Evolutionary conservation across 176 grass and related monocot species (phyloP), one percentile per base, ranked within the genome.

Genomic region (Carex littledalei): DNA sequence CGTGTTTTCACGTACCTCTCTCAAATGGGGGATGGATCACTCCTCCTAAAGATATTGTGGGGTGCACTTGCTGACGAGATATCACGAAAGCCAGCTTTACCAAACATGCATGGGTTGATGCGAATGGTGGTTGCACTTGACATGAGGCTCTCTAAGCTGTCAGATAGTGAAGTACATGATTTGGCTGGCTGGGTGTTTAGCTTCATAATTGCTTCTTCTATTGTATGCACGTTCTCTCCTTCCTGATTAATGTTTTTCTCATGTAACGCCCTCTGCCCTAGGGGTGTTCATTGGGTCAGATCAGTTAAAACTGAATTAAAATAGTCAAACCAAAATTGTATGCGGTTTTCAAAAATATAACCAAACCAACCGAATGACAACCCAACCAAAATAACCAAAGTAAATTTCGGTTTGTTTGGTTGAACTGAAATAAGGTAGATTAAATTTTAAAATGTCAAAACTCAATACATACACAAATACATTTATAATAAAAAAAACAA

Each of bases 21-120:
- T 85, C 89, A 92, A 88, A 95, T 94, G 91, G 92, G 94, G 80
- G 92, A 93, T 90, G 89, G 84, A 50, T 91, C 88, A 0, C 67
- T 98, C 74, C 79, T 98, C 67, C 92, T 98, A 45, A 90, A 95
- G 56, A 75, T 95, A 64, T 86, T 95, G 62, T 98, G 86, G 84
- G 79, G 85, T 80, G 87, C 50, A 64, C 85, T 95, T 81, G 85
- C 89, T 84, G 79, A 50, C 80, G 95, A 91, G 55, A 86, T 95
- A 29, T 90, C 82, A 86, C 84, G 56, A 45, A 90, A 89, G 72
- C 91, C 86, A 85, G 84, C 83, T 8, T 60, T 85, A 52, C 84
- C 92, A 67, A 98, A 93, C 21, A 88, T 89, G 59, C 83, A 86
- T 87, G 95, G 88, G 5, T 82, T 98, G 85, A 86, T 95, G 43